Base-by-base conservation (phyloP, 306 rosid genomes). In the Bauhinia variegata region DNA sequence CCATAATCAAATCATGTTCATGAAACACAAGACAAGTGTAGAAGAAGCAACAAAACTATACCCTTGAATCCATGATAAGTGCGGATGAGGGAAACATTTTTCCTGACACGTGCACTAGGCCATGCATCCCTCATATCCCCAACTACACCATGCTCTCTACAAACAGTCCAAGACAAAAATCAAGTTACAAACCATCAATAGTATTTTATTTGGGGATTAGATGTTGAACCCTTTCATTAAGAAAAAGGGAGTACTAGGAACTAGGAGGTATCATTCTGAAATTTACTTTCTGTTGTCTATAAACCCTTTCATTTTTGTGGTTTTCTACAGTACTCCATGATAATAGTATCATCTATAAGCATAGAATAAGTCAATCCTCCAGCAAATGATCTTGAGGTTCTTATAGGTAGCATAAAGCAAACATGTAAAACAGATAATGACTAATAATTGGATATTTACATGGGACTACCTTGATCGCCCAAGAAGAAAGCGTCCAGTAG, bases 61-160 rank as follows among this genome's bases (percentile, higher is more conserved):
- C 97, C 99, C 84, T 88, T 90, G 85, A 90, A 95, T 60, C 97
- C 99, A 68, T 95, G 99, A 73, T 75, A 95, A 63, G 99, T 95
- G 73, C 95, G 88, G 65, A 95, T 90, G 36, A 95, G 78, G 59
- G 91, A 83, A 65, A 78, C 84, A 12, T 95, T 90, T 87, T 95
- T 95, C 79, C 99, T 90, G 55, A 84, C 83, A 17, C 92, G 95
- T 4, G 97, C 91, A 53, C 89, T 86, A 6, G 99, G 97, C 99
- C 99, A 90, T 18, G 86, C 80, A 65, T 95, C 99, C 83, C 97
- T 84, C 99, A 90, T 88, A 74, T 95, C 99, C 67, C 99, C 99
- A 6, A 95, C 95, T 34, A 85, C 95, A 71, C 99, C 99, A 37
- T 88, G 97, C 76, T 95, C 99, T 79, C 97, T 95, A 95, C 65